Evolutionary conservation across 495 filamentous ascomycete genomes (phyloP).

Genomic region (Aspergillus olivimuriae): DNA sequence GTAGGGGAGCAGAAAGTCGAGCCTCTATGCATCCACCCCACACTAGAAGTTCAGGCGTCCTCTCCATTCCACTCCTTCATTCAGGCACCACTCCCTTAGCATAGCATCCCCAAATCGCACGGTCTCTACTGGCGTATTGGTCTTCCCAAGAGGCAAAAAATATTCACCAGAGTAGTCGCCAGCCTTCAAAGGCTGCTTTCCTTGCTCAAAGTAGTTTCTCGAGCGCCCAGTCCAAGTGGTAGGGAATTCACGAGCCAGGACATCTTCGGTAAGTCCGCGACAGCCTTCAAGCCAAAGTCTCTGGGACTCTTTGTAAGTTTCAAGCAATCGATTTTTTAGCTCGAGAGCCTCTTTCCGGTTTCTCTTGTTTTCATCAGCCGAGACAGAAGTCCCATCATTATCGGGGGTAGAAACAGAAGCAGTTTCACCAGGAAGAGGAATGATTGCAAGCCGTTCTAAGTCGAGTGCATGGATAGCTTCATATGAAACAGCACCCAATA

Average conservation of each 20-base stretch:
- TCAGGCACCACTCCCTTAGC: conserved; percentile 41
- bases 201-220: conserved; percentile 30
- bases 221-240: conserved; percentile 39
- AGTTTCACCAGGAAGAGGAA: conserved; percentile 33
- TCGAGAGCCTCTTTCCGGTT: conserved; percentile 34
- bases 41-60: conserved; percentile 25
- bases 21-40: no score
- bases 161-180: conserved; percentile 39
- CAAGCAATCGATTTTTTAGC: conserved; percentile 33
- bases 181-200: conserved; percentile 24
- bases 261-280: conserved; percentile 36
- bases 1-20: no score
- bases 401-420: conserved; percentile 33
- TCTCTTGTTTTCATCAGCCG: conserved; percentile 29
- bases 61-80: conserved; percentile 38
- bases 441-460: conserved; percentile 38
- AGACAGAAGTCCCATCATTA: conserved; percentile 28
- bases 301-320: conserved; percentile 36
- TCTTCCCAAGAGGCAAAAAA: conserved; percentile 36
- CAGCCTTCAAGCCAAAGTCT: conserved; percentile 41
- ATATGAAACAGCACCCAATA: conserved; percentile 44
- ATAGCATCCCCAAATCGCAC: conserved; percentile 40
- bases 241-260: conserved; percentile 38
- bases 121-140: conserved; percentile 39
- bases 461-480: conserved; percentile 40